Percentiles rank a stretch among this genome's conserved stretches.
phyloP scores from a whole-genome alignment of 805 yeast genomes.

The Nematodospora valgi region DNA sequence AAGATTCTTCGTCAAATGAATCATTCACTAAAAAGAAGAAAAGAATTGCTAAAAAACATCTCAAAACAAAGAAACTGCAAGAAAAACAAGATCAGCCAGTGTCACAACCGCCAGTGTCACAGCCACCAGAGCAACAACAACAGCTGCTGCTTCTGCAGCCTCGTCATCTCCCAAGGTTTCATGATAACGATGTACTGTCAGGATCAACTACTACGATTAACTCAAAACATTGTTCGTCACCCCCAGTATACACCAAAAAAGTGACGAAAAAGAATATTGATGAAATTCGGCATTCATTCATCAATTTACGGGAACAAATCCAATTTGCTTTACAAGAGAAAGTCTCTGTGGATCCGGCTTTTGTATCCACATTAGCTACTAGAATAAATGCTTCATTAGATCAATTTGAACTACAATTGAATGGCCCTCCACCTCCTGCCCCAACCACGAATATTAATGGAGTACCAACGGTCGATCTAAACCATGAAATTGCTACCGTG shows the following conservation, averaged over 20 bases:
- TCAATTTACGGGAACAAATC: conserved; percentile 4
- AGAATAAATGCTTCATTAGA: conserved; percentile 5
- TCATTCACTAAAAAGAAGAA: neutral
- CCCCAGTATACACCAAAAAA: conserved; percentile 4
- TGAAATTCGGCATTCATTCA: conserved; percentile 4
- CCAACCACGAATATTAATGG: neutral
- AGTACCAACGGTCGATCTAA: conserved; percentile 11
- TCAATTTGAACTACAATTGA: conserved; percentile 4
- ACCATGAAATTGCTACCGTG: conserved; percentile 11
- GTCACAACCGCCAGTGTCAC: neutral
- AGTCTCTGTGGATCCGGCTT: conserved; percentile 5
- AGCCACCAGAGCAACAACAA: neutral
- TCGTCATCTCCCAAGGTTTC: too few species aligned
- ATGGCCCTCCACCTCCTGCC: conserved; percentile 7
- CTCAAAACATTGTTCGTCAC: too few species aligned
- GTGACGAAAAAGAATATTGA: conserved; percentile 4
- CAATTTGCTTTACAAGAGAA: conserved; percentile 1
- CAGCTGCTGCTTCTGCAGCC: neutral
- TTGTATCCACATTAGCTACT: conserved; percentile 1
- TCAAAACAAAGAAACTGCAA: neutral
- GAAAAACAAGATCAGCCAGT: neutral
- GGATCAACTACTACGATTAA: too few species aligned
- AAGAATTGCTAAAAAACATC: conserved; percentile 1
- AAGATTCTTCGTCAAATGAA: neutral
- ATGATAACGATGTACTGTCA: too few species aligned